Conservation (phyloP, 305 asterid species). For the Galium porrigens region DNA sequence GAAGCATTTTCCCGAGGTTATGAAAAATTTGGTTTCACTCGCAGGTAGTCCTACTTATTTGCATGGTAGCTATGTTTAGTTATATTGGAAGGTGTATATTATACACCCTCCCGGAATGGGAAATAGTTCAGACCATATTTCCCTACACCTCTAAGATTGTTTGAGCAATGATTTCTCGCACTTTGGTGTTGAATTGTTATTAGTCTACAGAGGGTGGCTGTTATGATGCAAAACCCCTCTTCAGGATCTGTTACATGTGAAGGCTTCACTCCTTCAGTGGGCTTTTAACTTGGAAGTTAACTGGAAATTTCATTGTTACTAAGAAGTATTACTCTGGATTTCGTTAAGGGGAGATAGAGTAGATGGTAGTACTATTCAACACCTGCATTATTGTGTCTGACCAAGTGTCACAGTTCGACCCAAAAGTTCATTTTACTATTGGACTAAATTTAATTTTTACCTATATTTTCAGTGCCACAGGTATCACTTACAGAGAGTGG, state of each 20-base stretch:
- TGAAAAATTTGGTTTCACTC: constrained; percentile 83
- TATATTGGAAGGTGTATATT: neutral
- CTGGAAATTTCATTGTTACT: neutral
- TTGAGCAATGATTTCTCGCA: neutral
- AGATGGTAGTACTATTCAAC: neutral
- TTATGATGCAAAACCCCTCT: neutral
- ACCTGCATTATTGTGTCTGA: neutral
- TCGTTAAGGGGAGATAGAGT: neutral
- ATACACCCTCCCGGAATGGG: neutral
- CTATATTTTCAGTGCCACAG: constrained; percentile 63
- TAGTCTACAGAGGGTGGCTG: neutral
- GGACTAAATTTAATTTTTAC: constrained; percentile 8
- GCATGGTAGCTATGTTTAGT: constrained; percentile 11
- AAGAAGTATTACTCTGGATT: neutral
- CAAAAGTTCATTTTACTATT: constrained; percentile 5
- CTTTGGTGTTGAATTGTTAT: neutral
- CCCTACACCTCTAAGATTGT: neutral
- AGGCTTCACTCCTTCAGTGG: neutral
- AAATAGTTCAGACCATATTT: neutral
- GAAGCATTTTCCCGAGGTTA: constrained; percentile 91
- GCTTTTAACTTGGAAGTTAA: neutral
- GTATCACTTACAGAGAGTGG: constrained; percentile 96
- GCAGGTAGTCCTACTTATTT: constrained; percentile 39
- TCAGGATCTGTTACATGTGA: too few species aligned
- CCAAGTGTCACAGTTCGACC: neutral